Evolutionary conservation across 805 yeast species (phyloP), one percentile per base, ranked within the genome.

Genomic region (Wickerhamiella galacta): DNA sequence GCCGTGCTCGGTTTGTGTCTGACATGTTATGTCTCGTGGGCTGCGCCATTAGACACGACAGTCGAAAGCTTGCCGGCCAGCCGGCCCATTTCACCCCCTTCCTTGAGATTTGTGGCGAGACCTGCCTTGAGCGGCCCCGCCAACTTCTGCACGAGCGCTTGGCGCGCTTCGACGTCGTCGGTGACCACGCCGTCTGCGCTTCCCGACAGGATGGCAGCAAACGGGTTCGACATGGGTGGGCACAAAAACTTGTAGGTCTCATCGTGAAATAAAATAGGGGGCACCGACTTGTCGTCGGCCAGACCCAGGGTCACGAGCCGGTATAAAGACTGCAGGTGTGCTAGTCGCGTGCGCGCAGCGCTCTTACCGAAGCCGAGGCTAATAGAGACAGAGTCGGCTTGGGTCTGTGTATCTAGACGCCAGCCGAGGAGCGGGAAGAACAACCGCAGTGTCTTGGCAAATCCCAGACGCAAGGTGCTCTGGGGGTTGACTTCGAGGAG

Each of bases 371-470:
- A 35, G 2, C 43, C 33, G n/a, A 45, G 31, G 2, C 41, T 24
- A 6, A 44, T 30, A 1, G 45, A 30, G 15, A 43, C 48, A 4
- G 40, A 24, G 12, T 41, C 41, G 5, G 41, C 33, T 38, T 35
- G 42, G 10, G 40, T 28, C 4, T 21, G 28, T 9, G 38, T 36
- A 22, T 30, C 32, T 18, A 33, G 20, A 19, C 16, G 65, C 94
- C 94, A 85, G 20, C 80, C 75, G 44, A 87, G 52, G 14, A 85
- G 60, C 16, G 75, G 69, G 53, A 78, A 70, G 42, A 70, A 72
- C 28, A 77, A 68, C 36, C 66, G 64, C 35, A 90, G 53, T 1
- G 49, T 44, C 14, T 39, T 35, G 11, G 42, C 38, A 23, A 45
- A 46, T 11, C 48, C 46, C 11, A 34, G 37, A 2, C 49, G 36